Conservation (phyloP, 2,329 filamentous ascomycete species). For the Nothophoma quercina region DNA sequence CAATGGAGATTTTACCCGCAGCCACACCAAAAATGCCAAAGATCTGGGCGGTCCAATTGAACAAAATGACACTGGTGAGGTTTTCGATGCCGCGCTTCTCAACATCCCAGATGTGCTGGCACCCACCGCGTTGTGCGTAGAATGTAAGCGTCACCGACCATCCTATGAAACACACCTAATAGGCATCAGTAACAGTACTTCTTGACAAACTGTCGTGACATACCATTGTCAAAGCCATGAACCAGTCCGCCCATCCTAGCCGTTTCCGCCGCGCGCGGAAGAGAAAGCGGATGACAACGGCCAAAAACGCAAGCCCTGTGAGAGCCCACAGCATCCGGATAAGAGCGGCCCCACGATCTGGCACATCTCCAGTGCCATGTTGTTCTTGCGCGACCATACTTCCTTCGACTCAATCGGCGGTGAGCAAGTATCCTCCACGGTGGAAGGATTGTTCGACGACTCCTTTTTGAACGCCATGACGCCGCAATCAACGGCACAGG, state of each 20-base stretch:
- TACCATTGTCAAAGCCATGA: too few species aligned
- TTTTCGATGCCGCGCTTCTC: conserved; percentile 6
- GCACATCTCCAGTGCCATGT: background rate
- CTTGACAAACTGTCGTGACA: too few species aligned
- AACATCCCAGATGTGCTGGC: conserved; percentile 14
- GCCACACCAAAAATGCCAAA: conserved; percentile 12
- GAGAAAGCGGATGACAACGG: background rate
- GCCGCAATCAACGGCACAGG: too few species aligned
- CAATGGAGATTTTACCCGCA: conserved; percentile 4
- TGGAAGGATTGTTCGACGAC: too few species aligned
- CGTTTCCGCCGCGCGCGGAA: background rate
- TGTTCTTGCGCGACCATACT: too few species aligned
- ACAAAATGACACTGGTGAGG: background rate
- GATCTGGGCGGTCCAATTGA: conserved; percentile 10
- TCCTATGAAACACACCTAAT: conserved; percentile 9
- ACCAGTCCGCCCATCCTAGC: conserved; percentile 7
- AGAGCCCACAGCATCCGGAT: conserved; percentile 12
- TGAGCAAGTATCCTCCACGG: too few species aligned
- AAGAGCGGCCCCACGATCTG: conserved; percentile 9
- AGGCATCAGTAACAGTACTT: too few species aligned
- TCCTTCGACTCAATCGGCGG: too few species aligned
- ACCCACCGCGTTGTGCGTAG: conserved; percentile 11
- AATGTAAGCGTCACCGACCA: conserved; percentile 6
- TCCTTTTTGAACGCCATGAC: too few species aligned
- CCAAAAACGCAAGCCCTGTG: background rate